These are phyloP conservation scores for Allium fistulosum DNA, from an alignment of 106 monocot genomes.

Conservation along the genomic window DNA sequence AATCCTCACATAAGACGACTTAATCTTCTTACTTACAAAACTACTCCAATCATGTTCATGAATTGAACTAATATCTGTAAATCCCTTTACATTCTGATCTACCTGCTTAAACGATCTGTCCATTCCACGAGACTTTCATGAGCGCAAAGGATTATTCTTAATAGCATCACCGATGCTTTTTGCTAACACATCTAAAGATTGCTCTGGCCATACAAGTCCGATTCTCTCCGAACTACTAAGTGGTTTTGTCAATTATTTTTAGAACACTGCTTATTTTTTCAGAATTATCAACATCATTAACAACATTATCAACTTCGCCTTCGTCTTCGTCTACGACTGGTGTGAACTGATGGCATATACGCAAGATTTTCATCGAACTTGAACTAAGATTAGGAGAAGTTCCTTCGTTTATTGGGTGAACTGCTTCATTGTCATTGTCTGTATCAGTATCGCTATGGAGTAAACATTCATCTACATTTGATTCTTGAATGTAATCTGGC, in stretches of 20 bases:
- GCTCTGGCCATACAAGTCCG: slow-evolving; percentile 86
- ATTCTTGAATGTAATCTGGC: slow-evolving; percentile 18
- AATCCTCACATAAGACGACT: slow-evolving; percentile 59
- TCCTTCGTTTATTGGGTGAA: slow-evolving; percentile 13
- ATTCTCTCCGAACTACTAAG: slow-evolving; percentile 66
- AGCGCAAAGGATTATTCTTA: slow-evolving; percentile 24
- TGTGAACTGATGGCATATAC: slow-evolving; percentile 29
- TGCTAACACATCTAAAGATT: slow-evolving; percentile 49
- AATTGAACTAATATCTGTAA: slow-evolving; percentile 5
- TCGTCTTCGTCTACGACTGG: slow-evolving; percentile 8
- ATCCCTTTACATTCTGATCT: slow-evolving; percentile 5
- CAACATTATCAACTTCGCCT: not conserved
- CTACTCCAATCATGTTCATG: slow-evolving; percentile 15
- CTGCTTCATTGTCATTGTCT: slow-evolving; percentile 33
- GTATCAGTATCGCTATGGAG: slow-evolving; percentile 41
- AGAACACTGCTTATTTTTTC: not conserved
- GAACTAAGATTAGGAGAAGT: not conserved
- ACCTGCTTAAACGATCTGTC: slow-evolving; percentile 26
- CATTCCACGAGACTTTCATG: slow-evolving; percentile 36
- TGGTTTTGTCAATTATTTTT: slow-evolving; percentile 37
- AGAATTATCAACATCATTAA: not conserved
- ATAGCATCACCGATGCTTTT: slow-evolving; percentile 4
- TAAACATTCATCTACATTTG: slow-evolving; percentile 29
- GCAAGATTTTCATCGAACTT: slow-evolving; percentile 26
- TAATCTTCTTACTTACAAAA: slow-evolving; percentile 23